Percentiles rank a stretch among this genome's conserved stretches.
Evolutionary conservation across 2,329 filamentous ascomycete species (phyloP).

Genomic region (Monosporascus sp.): DNA sequence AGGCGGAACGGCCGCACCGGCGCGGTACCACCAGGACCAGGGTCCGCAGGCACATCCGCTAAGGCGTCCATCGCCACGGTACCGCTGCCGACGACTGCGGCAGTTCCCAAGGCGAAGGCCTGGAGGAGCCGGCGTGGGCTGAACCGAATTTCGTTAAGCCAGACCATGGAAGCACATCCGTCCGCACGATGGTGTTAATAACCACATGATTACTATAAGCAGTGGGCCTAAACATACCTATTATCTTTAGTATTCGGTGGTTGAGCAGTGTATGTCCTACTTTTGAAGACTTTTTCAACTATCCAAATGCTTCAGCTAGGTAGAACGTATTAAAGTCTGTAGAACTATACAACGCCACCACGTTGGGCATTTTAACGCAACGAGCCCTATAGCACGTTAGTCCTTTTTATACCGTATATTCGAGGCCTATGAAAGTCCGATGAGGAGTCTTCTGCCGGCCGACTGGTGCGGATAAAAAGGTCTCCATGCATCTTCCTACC

Average conservation of each 20-base stretch:
- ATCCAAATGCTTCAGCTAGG: not conserved
- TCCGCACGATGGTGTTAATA: not conserved
- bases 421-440: not conserved
- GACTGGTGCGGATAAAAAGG: slow-evolving; percentile 10
- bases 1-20: slow-evolving; percentile 28
- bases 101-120: slow-evolving; percentile 6
- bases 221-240: not conserved
- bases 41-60: slow-evolving; percentile 10
- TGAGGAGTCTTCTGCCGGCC: slow-evolving; percentile 7
- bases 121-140: slow-evolving; percentile 9
- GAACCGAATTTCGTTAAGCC: slow-evolving; percentile 2
- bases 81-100: slow-evolving; percentile 4
- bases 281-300: not conserved
- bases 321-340: not conserved
- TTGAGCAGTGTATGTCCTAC: not conserved
- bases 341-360: not conserved
- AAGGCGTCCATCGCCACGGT: not conserved
- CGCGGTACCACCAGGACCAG: slow-evolving; percentile 24
- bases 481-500: not conserved
- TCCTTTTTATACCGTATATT: slow-evolving; percentile 1
- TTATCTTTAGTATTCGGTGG: not conserved
- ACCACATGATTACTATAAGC: not conserved
- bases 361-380: slow-evolving; percentile 3
- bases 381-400: not conserved
- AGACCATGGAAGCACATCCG: slow-evolving; percentile 5